phyloP scores from a whole-genome alignment of 2,329 filamentous ascomycete species.

The Fusarium sp. region DNA sequence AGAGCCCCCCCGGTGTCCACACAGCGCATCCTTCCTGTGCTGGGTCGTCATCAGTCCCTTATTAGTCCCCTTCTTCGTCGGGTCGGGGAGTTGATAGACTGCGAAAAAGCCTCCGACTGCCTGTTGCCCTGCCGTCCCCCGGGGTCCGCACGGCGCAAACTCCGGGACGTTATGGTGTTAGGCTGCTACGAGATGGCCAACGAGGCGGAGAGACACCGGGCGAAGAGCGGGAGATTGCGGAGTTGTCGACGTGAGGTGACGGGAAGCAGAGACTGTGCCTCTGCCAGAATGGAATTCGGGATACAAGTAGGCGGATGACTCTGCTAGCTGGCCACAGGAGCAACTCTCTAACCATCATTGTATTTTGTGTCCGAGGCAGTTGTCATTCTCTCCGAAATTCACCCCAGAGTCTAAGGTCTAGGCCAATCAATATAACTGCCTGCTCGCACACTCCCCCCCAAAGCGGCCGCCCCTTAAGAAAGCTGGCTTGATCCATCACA shows the following conservation, averaged over 20 bases:
- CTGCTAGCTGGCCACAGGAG: too few relatives aligned
- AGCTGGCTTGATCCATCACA: constrained; percentile 9
- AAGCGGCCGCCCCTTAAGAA: constrained; percentile 35
- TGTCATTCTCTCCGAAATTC: background rate
- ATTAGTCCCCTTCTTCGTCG: constrained; percentile 19
- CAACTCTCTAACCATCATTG: background rate
- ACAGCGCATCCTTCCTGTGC: constrained; percentile 2
- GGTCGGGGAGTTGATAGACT: constrained; percentile 42
- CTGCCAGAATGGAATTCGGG: background rate
- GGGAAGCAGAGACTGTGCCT: background rate
- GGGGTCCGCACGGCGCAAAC: background rate
- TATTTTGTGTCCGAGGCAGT: background rate
- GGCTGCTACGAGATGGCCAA: background rate
- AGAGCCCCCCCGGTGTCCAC: background rate
- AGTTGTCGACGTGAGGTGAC: background rate
- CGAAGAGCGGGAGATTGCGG: constrained; percentile 10
- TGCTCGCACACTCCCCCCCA: constrained; percentile 5
- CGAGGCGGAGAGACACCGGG: background rate
- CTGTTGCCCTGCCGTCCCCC: background rate
- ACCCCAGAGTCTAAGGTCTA: too few relatives aligned
- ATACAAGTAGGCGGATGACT: too few relatives aligned
- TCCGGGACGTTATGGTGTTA: background rate
- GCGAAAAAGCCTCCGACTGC: constrained; percentile 28
- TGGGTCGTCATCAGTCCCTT: background rate
- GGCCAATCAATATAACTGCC: too few relatives aligned